Percentiles rank a stretch among this genome's conserved stretches.
phyloP scores from a whole-genome alignment of 768 basidiomycete genomes.

The Candolleomyces eurysporus region DNA sequence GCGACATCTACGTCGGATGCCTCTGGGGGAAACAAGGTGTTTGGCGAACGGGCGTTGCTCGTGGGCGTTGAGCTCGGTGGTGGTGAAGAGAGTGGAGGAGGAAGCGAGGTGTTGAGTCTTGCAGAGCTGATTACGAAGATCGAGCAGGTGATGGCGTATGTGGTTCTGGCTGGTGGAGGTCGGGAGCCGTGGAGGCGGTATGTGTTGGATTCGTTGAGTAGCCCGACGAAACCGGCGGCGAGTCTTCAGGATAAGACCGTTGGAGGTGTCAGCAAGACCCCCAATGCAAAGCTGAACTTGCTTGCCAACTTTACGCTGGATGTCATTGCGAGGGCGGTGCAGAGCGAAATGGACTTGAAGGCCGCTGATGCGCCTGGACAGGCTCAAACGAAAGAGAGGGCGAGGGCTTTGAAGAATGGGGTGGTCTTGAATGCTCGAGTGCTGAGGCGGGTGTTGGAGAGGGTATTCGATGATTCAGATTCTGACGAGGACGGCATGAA shows the following conservation, averaged over 20 bases:
- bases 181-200: constrained; percentile 52
- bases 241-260: too few relatives aligned
- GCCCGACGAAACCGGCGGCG: background rate
- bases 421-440: constrained; percentile 55
- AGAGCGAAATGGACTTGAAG: constrained; percentile 7
- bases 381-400: constrained; percentile 10
- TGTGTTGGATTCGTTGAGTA: constrained; percentile 32
- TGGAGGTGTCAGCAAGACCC: constrained; percentile 1
- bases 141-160: constrained; percentile 59
- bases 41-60: background rate
- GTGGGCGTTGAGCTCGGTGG: background rate
- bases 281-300: background rate
- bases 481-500: constrained; percentile 10
- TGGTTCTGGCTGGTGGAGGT: constrained; percentile 39
- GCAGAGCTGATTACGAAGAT: constrained; percentile 43
- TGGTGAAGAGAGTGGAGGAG: background rate
- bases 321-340: background rate
- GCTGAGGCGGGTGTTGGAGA: constrained; percentile 57
- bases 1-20: background rate
- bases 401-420: constrained; percentile 35
- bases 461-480: constrained; percentile 56
- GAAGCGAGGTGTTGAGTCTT: constrained; percentile 8
- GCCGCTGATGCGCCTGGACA: background rate
- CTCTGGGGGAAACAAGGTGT: background rate
- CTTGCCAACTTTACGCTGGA: background rate